phyloP scores from a whole-genome alignment of 1,139 yeast species.

The Pichia inconspicua region DNA sequence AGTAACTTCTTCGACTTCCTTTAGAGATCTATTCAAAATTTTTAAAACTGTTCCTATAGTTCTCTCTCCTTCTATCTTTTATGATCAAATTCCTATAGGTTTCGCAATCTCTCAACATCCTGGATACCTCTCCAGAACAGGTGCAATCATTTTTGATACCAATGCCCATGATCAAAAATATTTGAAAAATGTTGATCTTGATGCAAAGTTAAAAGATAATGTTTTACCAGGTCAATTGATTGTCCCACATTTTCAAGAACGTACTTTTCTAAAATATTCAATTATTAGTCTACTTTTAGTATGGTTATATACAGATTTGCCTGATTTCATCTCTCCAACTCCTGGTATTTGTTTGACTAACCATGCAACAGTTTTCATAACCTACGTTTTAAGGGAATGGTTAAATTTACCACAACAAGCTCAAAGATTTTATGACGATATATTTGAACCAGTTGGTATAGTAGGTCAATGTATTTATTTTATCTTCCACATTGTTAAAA shows the following conservation, averaged over 20 bases:
- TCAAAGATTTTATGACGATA: conserved; percentile 40
- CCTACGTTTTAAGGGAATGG: conserved; percentile 29
- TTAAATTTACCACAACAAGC: conserved; percentile 36
- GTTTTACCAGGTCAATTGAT: conserved; percentile 89
- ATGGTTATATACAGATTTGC: conserved; percentile 92
- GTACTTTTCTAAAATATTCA: conserved; percentile 40
- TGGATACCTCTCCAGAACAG: conserved; percentile 78
- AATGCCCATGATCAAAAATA: conserved; percentile 45
- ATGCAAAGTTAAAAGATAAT: conserved; percentile 46
- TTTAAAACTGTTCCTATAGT: conserved; percentile 65
- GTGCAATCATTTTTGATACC: conserved; percentile 62
- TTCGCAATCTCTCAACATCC: conserved; percentile 68
- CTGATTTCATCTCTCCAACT: conserved; percentile 81
- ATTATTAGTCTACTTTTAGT: conserved; percentile 40
- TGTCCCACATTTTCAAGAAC: conserved; percentile 69
- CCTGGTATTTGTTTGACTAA: conserved; percentile 85
- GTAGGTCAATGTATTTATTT: conserved; percentile 65
- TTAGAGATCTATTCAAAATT: conserved; percentile 51
- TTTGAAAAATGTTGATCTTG: conserved; percentile 34
- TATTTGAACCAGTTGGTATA: conserved; percentile 29
- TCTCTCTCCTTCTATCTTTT: conserved; percentile 73
- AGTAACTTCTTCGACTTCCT: conserved; percentile 48
- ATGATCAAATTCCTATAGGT: conserved; percentile 53
- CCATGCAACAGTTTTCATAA: conserved; percentile 38
- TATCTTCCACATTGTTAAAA: conserved; percentile 59